Evolutionary conservation across 2,329 filamentous ascomycete species (phyloP), one percentile per base, ranked within the genome.

Genomic region (Neophaeococcomyces aloes): DNA sequence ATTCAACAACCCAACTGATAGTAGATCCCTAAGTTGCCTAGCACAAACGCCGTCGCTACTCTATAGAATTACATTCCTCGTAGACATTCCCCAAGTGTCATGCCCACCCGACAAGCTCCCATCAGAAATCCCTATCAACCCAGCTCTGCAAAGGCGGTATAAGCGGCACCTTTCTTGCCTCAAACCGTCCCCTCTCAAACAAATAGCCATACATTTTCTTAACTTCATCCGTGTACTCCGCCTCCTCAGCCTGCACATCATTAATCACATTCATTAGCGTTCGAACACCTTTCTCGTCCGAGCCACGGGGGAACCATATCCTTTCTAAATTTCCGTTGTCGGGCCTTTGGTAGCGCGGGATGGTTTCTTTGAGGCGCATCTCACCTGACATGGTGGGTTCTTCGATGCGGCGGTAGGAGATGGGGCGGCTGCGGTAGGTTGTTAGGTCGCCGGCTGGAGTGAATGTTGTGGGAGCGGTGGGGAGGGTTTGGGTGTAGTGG

Each of bases 101-200:
- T 19, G 7, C n/a, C 13, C 14, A 34, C 7, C n/a, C 5, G 6
- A 14, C 11, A 10, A 23, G 13, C 34, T 23, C 17, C 29, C 15
- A 21, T 30, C 61, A 88, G 55, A 89, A 79, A 57, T 86, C 77
- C 75, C 82, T 89, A 21, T 67, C 63, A 52, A 78, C 79, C 70
- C 79, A 89, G 57, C 89, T 86, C 48, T 78, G 71, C 62, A 79
- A 80, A 0, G 88, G 88, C 15, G 88, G 85, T 35, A 86, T 65
- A 53, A 82, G 72, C 0, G 88, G 88, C 66, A 94, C 82, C 5
- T 79, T 56, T 0, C 80, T 81, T 29, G 78, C 42, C 32, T 74
- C 70, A 60, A 94, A 94, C 25, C 60, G 63, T 0, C 85, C 85
- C 15, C 75, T 75, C 50, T 76, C 69, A 35, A 72, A 67, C 58